Evolutionary conservation across 2,329 filamentous ascomycete species (phyloP), one percentile per base, ranked within the genome.

Genomic region (Fusarium foetens): DNA sequence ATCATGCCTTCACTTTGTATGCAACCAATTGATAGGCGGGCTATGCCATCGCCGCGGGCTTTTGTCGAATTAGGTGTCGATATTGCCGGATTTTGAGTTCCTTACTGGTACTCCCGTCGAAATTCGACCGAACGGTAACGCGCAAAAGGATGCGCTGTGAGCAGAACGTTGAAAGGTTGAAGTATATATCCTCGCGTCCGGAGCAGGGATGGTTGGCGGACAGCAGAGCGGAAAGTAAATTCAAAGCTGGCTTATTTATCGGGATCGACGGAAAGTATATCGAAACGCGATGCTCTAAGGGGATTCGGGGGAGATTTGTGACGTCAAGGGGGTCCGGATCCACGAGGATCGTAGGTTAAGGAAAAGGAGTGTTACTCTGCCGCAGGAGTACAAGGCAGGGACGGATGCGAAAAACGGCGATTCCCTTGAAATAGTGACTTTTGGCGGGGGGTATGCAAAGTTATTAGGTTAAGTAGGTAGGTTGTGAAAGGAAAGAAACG

Each of bases 31-130:
- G 43, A 61, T 66, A 68, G 68, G 66, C 62, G 64, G 70, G 57
- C 68, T 77, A 77, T 70, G 73, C 76, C 76, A 77, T 77, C 66
- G 61, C 75, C 73, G 72, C 70, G 59, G 58, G 58, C 41, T 68
- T 52, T 52, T 29, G 55, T 57, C 57, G 36, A 65, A 29, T 54
- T 72, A 46, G 68, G 62, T 58, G 55, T 62, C 48, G 57, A 63
- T 57, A 52, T 58, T 77, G 74, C 70, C 71, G 71, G 63, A 46
- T 67, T 72, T 70, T 71, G 69, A 75, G 70, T 59, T 42, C 55
- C 62, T 66, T 55, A 60, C 49, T 76, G n/a, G 39, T 63, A 51
- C 54, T 74, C 61, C 45, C 36, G 38, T 57, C 38, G 51, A 63
- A 57, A 43, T 41, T 68, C 53, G 63, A 57, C 45, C 36, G 52